Base-by-base conservation (phyloP, 768 basidiomycete species). In the Xerocomus brunneocitrinus region DNA sequence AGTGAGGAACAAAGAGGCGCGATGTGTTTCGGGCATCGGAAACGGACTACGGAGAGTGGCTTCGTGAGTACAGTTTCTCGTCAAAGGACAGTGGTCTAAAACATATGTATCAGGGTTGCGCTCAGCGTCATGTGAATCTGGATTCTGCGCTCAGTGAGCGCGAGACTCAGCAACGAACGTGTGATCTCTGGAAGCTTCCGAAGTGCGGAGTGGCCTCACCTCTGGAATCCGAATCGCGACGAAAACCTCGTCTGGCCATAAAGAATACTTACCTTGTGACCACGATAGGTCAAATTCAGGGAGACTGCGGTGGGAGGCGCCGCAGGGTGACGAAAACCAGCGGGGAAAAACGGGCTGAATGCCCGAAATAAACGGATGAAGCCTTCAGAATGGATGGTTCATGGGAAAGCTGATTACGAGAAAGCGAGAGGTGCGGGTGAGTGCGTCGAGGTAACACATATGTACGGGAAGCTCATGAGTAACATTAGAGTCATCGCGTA, bases 401-500 rank as follows among this genome's bases (percentile, higher is more conserved):
- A 14, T 27, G 25, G 8, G 25, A 31, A 44, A 5, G 28, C 43
- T 44, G 28, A 10, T 41, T 41, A 41, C 16, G 43, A 31, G 10
- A 5, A 16, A 14, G 14, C 24, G 24, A 28, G 10, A 49, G 28
- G 30, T 22, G 8, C 38, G 12, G 22, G 19, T 13, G 5, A 40
- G 36, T 39, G 39, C 28, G 10, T 32, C 28, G 25, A 32, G 5
- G 16, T 16, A 39, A 12, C 19, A 35, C 8, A 19, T 28, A n/a
- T n/a, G n/a, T n/a, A 30, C 22, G n/a, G 24, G 36, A 49, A 16
- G 27, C 5, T 50, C 53, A 19, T 57, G 40, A 44, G 45, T 28
- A 41, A 35, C 55, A 49, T 56, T 45, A 47, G 43, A 50, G 27
- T 53, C 55, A 36, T 58, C 34, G 38, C 35, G 35, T 32, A 59